These are phyloP conservation scores for Pseudogymnoascus sp. DNA, from an alignment of 2,329 filamentous ascomycete species.

Conservation along the genomic window DNA sequence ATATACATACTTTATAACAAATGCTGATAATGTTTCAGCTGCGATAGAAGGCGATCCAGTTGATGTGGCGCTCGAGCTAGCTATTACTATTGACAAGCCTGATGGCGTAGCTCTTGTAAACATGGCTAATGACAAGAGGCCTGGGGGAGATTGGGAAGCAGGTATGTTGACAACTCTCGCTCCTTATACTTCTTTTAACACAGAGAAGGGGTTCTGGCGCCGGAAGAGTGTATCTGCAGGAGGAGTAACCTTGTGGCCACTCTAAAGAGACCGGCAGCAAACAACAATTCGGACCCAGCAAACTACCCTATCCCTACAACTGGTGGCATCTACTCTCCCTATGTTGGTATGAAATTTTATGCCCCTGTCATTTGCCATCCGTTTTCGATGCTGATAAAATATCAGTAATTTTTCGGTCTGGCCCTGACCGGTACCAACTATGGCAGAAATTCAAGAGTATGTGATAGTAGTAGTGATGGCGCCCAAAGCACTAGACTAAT, in stretches of 20 bases:
- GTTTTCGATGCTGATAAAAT: background rate
- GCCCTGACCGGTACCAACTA: conserved; percentile 54
- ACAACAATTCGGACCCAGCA: conserved; percentile 32
- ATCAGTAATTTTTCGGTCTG: conserved; percentile 58
- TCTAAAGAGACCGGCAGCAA: conserved; percentile 51
- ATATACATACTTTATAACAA: background rate
- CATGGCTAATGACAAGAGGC: conserved; percentile 65
- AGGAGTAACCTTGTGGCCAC: conserved; percentile 65
- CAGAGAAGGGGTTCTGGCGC: conserved; percentile 44
- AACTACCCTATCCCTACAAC: conserved; percentile 66
- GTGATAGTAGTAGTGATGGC: background rate
- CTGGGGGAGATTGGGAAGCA: conserved; percentile 74
- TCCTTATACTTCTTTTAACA: background rate
- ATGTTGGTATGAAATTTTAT: conserved; percentile 44
- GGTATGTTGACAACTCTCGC: conserved; percentile 27
- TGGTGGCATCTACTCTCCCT: conserved; percentile 61
- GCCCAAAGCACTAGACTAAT: background rate
- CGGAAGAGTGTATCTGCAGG: conserved; percentile 65
- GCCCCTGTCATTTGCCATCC: background rate
- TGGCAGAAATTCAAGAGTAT: conserved; percentile 40
- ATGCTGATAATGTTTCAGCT: conserved; percentile 18
- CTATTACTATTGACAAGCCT: conserved; percentile 29
- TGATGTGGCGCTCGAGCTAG: conserved; percentile 52
- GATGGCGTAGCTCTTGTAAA: conserved; percentile 56
- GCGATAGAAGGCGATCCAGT: conserved; percentile 51